Evolutionary conservation across 805 yeast species (phyloP).

Genomic region (Barnettozyma pratensis): DNA sequence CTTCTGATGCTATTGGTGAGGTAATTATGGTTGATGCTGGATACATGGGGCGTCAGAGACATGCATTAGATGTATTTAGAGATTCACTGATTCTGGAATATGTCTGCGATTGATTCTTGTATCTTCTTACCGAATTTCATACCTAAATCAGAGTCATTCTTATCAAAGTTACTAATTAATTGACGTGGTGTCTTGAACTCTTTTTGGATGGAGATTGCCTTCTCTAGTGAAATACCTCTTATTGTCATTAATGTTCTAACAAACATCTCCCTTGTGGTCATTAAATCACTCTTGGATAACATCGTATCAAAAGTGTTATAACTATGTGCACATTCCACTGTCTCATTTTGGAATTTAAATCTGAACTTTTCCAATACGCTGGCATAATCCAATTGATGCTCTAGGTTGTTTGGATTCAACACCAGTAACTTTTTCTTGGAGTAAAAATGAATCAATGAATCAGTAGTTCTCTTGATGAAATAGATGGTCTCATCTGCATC

Average conservation of each 20-base stretch:
- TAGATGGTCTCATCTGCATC: slow-evolving; percentile 71
- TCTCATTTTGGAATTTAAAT: slow-evolving; percentile 33
- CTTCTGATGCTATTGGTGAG: not conserved
- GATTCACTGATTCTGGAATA: slow-evolving; percentile 5
- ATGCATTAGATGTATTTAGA: not conserved
- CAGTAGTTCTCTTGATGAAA: slow-evolving; percentile 48
- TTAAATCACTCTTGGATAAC: slow-evolving; percentile 62
- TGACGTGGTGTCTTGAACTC: slow-evolving; percentile 63
- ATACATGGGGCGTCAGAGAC: not conserved
- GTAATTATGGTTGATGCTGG: not conserved
- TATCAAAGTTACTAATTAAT: slow-evolving; percentile 45
- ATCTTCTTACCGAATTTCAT: slow-evolving; percentile 29
- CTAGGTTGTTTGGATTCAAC: slow-evolving; percentile 44
- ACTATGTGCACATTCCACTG: slow-evolving; percentile 39
- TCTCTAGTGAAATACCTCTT: slow-evolving; percentile 78
- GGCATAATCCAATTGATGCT: slow-evolving; percentile 47
- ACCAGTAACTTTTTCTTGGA: slow-evolving; percentile 38
- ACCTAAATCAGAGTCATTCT: slow-evolving; percentile 16
- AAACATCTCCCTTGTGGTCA: slow-evolving; percentile 72
- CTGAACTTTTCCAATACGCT: slow-evolving; percentile 38
- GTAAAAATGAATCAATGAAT: slow-evolving; percentile 37
- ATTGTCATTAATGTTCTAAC: slow-evolving; percentile 72
- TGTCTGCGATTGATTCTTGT: slow-evolving; percentile 16
- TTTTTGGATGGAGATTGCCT: slow-evolving; percentile 73
- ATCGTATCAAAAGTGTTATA: slow-evolving; percentile 57